A percentile compares a stretch with the other conserved stretches of the same genome.
phyloP scores from a whole-genome alignment of 2,329 filamentous ascomycete genomes.

The Pseudogymnoascus pannorum region DNA sequence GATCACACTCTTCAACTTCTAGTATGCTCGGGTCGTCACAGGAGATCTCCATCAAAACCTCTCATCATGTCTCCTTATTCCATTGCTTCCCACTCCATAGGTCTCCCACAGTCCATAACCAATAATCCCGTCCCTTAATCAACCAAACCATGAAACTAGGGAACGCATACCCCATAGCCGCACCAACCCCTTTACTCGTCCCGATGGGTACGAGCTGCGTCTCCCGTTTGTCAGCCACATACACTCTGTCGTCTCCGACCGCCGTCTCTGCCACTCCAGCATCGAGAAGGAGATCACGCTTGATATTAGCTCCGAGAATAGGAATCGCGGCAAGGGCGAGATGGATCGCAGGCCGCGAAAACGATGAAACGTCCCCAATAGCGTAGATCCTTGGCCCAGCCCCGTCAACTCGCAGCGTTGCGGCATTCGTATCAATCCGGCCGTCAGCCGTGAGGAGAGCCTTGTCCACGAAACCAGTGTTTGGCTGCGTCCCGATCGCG shows the following conservation, averaged over 20 bases:
- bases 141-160: slow-evolving; percentile 41
- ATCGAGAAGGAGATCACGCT: slow-evolving; percentile 39
- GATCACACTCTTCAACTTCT: background rate
- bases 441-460: slow-evolving; percentile 30
- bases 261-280: slow-evolving; percentile 21
- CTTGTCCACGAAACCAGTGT: slow-evolving; percentile 33
- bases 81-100: slow-evolving; percentile 47
- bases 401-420: slow-evolving; percentile 33
- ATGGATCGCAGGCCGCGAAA: slow-evolving; percentile 36
- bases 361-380: slow-evolving; percentile 38
- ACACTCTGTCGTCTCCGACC: slow-evolving; percentile 28
- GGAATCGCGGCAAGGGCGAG: slow-evolving; percentile 35
- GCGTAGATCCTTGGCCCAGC: slow-evolving; percentile 37
- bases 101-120: slow-evolving; percentile 40
- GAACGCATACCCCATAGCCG: slow-evolving; percentile 35
- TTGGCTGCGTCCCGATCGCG: slow-evolving; percentile 35
- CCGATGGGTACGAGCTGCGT: slow-evolving; percentile 43
- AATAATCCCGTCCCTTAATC: slow-evolving; percentile 45
- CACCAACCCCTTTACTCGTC: slow-evolving; percentile 38
- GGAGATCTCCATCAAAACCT: background rate
- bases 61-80: slow-evolving; percentile 39
- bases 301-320: slow-evolving; percentile 40
- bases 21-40: background rate
- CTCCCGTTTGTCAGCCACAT: slow-evolving; percentile 37
- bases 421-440: slow-evolving; percentile 32